Base-by-base conservation (phyloP, 129 eudicot species). In the Silybum marianum region DNA sequence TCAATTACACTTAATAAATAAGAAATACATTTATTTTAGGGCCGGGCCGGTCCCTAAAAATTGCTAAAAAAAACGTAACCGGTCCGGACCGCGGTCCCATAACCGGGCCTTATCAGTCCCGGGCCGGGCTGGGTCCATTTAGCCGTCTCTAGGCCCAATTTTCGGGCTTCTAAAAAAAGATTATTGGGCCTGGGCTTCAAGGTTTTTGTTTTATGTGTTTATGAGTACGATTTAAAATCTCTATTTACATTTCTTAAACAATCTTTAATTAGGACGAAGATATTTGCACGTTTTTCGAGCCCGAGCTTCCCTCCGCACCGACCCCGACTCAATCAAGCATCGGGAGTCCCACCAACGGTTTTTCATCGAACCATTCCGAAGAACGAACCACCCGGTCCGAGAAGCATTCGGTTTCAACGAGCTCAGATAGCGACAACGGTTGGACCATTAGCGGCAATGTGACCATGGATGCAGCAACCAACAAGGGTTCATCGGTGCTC, bases 221-320 rank as follows among this genome's bases (percentile, higher is more conserved):
- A 4, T 46, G 5, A 1, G 0, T 51, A 18, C 10, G 23, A 58
- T 18, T 58, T 58, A 1, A 0, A 23, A n/a, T 34, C 75, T 11
- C 10, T 10, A 67, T 14, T 22, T 76, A 10, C 36, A 40, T 40
- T 83, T 46, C 42, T 82, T 76, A n/a, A n/a, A 63, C 40, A 32
- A 30, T 25, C n/a, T 58, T 32, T 32, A 32, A 32, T 22, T 83
- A 95, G 98, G 98, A 95, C 76, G 98, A 95, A 87, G 98, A 95
- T 58, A 42, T 95, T 24, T 95, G 85, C 72, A 89, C 91, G n/a
- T 95, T 92, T 78, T 95, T 95, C 36, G 98, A 95, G 89, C 98
- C 98, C 3, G 96, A 92, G 81, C 93, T 92, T 78, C 94, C 96
- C 2, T 42, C 78, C 11, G 75, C 88, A 51, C 24, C 82, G 58